These are phyloP conservation scores for Puccinellia tenuiflora DNA, from an alignment of 176 grass and related monocot species.

Conservation along the genomic window DNA sequence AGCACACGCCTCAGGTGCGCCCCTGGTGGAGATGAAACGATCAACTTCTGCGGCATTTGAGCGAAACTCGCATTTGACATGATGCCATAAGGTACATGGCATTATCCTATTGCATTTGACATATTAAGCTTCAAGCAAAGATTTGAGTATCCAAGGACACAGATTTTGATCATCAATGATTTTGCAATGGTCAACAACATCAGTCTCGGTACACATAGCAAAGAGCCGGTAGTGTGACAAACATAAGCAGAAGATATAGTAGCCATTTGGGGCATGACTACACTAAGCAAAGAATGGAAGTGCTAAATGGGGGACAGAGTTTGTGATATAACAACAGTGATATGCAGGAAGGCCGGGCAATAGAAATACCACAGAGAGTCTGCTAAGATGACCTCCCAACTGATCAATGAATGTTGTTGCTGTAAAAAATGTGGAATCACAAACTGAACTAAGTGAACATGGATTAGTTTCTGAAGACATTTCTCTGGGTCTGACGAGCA, in stretches of 20 bases:
- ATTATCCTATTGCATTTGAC: not conserved
- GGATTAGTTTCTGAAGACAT: no score
- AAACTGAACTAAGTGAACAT: not conserved
- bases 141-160: not conserved
- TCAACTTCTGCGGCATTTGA: conserved; percentile 88
- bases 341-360: not conserved
- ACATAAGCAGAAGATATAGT: not conserved
- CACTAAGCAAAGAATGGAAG: not conserved
- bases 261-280: not conserved
- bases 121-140: not conserved
- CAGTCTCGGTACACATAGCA: not conserved
- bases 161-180: not conserved
- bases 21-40: no score
- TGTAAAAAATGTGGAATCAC: not conserved
- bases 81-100: not conserved
- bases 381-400: not conserved
- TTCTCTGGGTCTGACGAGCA: not conserved
- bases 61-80: conserved; percentile 69
- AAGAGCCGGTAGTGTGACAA: not conserved
- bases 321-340: not conserved
- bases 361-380: not conserved
- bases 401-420: not conserved
- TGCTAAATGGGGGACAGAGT: not conserved
- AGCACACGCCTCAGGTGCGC: no score
- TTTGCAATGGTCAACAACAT: not conserved